phyloP scores from a whole-genome alignment of 2,329 filamentous ascomycete genomes.

The Coniochaeta hoffmannii region DNA sequence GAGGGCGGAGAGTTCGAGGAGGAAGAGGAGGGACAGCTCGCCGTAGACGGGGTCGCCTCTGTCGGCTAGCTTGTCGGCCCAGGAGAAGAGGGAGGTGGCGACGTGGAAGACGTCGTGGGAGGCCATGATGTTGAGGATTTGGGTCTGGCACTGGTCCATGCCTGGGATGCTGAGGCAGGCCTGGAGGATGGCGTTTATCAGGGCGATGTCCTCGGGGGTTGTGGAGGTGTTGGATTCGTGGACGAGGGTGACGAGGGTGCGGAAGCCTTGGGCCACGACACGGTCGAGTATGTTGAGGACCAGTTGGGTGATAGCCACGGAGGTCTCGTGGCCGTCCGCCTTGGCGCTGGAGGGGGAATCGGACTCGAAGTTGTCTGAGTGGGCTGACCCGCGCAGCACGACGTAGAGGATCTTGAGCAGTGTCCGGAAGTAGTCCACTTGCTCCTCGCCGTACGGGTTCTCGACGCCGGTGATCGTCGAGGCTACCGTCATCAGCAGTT shows the following conservation, averaged over 20 bases:
- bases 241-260: conserved; percentile 69
- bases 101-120: conserved; percentile 71
- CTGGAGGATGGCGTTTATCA: conserved; percentile 83
- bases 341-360: conserved; percentile 20
- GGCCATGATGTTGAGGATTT: conserved; percentile 63
- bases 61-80: conserved; percentile 76
- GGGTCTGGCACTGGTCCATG: conserved; percentile 61
- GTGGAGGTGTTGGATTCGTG: conserved; percentile 64
- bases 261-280: conserved; percentile 76
- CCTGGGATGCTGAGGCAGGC: conserved; percentile 73
- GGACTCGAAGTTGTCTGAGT: conserved; percentile 20
- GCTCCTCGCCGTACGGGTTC: conserved; percentile 43
- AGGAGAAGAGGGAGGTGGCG: conserved; percentile 83
- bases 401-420: conserved; percentile 82
- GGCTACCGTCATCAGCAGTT: conserved; percentile 43
- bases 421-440: conserved; percentile 68
- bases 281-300: conserved; percentile 74
- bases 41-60: conserved; percentile 85
- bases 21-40: conserved; percentile 81
- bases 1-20: conserved; percentile 79
- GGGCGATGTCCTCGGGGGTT: conserved; percentile 72
- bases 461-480: conserved; percentile 46
- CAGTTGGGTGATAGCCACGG: conserved; percentile 46
- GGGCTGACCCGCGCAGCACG: conserved; percentile 60
- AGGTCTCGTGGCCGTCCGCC: conserved; percentile 20